Evolutionary conservation across 1,284 basidiomycete species (phyloP).

Genomic region (Polyporus tsugae): DNA sequence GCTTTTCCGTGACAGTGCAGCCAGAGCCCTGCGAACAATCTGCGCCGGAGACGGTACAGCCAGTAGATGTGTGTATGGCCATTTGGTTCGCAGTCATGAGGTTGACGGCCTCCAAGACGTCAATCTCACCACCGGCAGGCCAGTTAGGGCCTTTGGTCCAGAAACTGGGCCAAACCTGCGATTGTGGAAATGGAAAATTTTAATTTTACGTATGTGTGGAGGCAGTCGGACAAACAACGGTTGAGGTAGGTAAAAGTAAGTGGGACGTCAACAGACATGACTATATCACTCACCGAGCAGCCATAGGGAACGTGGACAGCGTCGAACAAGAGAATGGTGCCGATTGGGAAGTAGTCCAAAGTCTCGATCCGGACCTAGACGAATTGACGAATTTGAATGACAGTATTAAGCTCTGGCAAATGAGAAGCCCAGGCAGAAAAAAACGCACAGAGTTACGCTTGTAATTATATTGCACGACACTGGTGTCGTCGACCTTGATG

Average conservation of each 20-base stretch:
- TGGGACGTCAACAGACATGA: not conserved
- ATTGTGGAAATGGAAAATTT: not conserved
- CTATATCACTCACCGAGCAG: conserved; percentile 48
- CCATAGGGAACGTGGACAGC: conserved; percentile 66
- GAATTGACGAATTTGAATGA: not conserved
- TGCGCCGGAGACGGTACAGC: conserved; percentile 41
- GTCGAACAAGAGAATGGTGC: conserved; percentile 69
- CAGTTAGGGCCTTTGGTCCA: conserved; percentile 63
- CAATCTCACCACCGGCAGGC: conserved; percentile 65
- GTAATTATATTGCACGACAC: conserved; percentile 61
- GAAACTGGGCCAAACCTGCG: conserved; percentile 58
- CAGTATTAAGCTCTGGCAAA: too few relatives aligned
- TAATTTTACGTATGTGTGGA: not conserved
- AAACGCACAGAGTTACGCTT: conserved; percentile 77
- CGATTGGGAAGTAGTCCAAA: conserved; percentile 55
- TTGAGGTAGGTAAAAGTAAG: not conserved
- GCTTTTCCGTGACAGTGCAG: conserved; percentile 61
- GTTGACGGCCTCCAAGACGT: conserved; percentile 59
- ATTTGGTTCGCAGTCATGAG: conserved; percentile 54
- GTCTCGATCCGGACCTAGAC: conserved; percentile 59
- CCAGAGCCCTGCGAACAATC: conserved; percentile 58
- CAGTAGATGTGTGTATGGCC: conserved; percentile 54
- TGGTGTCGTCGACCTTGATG: conserved; percentile 77
- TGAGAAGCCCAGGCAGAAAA: conserved; percentile 25
- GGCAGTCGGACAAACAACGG: not conserved